Conservation (phyloP, 257 asterid species). For the Mitragyna speciosa region DNA sequence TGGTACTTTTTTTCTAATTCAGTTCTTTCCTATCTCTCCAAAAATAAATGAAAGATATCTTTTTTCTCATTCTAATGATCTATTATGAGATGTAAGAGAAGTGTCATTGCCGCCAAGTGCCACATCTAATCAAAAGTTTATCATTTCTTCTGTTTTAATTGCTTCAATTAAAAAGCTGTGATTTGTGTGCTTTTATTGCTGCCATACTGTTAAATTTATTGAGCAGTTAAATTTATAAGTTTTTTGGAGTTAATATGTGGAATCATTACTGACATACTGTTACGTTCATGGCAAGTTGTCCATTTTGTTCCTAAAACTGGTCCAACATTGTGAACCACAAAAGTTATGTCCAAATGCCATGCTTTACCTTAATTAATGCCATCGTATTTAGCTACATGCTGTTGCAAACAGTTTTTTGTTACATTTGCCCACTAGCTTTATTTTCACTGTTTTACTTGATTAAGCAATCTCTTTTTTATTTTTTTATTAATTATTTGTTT, state of each 20-base stretch:
- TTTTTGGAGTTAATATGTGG: neutral
- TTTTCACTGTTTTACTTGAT: neutral
- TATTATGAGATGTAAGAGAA: neutral
- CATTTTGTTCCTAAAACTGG: neutral
- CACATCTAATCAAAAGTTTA: neutral
- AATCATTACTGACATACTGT: neutral
- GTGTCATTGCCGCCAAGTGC: neutral
- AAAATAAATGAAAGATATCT: neutral
- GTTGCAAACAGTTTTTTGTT: neutral
- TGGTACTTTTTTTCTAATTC: neutral
- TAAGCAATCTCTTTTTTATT: neutral
- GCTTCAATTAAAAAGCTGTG: neutral
- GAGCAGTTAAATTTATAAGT: neutral
- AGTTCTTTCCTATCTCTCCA: neutral
- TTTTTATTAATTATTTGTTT: no score
- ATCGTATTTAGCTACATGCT: neutral
- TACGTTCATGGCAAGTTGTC: neutral
- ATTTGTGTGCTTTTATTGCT: no score
- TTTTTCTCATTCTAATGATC: neutral
- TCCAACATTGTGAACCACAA: neutral
- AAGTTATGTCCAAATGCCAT: neutral
- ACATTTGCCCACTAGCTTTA: neutral
- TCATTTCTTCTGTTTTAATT: neutral
- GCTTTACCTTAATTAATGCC: neutral
- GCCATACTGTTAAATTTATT: no score